A percentile compares a stretch with the other conserved stretches of the same genome.
Evolutionary conservation across 2,329 filamentous ascomycete species (phyloP).

Genomic region (Tolypocladium ophioglossoides): DNA sequence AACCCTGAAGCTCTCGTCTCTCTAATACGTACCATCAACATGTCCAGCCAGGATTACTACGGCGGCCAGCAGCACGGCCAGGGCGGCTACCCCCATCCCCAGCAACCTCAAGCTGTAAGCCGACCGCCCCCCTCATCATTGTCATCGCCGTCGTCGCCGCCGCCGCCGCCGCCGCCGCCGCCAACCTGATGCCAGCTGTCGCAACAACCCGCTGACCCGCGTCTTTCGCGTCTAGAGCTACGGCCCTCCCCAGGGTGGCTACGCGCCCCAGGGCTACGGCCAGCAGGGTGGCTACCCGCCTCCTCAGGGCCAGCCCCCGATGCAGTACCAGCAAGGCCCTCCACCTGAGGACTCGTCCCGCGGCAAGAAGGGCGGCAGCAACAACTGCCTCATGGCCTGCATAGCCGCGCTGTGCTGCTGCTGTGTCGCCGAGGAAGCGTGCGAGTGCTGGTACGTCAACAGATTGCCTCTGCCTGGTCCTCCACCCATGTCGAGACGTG

Average conservation of each 20-base stretch:
- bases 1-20: neutral
- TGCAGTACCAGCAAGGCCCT: conserved; percentile 31
- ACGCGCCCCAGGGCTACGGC: conserved; percentile 14
- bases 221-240: neutral
- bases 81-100: conserved; percentile 28
- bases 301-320: conserved; percentile 28
- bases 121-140: neutral
- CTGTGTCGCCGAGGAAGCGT: conserved; percentile 37
- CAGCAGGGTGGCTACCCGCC: conserved; percentile 20
- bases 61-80: conserved; percentile 16
- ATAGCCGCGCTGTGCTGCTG: conserved; percentile 39
- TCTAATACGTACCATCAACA: conserved; percentile 11
- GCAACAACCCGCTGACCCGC: neutral
- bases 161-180: neutral
- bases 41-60: conserved; percentile 33
- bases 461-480: too few relatives aligned
- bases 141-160: neutral
- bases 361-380: conserved; percentile 22
- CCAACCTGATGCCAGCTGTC: neutral
- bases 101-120: conserved; percentile 29
- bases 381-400: conserved; percentile 35
- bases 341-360: conserved; percentile 17
- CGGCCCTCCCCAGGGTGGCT: neutral
- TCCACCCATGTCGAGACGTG: neutral
- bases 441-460: conserved; percentile 35